These are phyloP conservation scores for Penicillium roqueforti DNA, from an alignment of 495 filamentous ascomycete species.

Conservation along the genomic window DNA sequence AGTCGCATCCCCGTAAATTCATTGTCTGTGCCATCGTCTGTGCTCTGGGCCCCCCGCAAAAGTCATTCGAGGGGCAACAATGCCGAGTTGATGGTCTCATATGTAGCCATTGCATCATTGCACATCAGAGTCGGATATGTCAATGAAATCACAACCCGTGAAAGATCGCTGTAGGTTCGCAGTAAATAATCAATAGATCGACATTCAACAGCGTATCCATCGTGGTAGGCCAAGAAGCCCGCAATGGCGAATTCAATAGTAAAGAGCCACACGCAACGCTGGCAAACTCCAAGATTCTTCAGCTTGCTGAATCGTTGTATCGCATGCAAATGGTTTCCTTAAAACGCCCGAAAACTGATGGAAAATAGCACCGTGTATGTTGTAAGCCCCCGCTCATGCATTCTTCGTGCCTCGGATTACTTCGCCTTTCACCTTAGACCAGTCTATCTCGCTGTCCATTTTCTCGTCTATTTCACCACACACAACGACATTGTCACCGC, in stretches of 20 bases:
- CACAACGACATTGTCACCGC: slow-evolving; percentile 91
- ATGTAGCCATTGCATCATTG: slow-evolving; percentile 8
- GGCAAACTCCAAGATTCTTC: slow-evolving; percentile 3
- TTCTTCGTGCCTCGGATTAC: slow-evolving; percentile 82
- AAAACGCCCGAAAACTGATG: slow-evolving; percentile 17
- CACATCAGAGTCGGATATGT: neutral
- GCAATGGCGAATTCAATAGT: neutral
- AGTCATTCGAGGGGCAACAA: slow-evolving; percentile 6
- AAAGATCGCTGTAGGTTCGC: neutral
- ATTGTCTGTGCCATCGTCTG: neutral
- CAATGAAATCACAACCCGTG: neutral
- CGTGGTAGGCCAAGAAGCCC: neutral
- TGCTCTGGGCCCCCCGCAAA: slow-evolving; percentile 8
- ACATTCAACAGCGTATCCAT: neutral
- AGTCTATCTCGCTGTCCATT: slow-evolving; percentile 83
- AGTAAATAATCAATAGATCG: neutral
- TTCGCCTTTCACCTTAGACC: slow-evolving; percentile 80
- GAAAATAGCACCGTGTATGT: slow-evolving; percentile 6
- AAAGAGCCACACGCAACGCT: slow-evolving; percentile 1
- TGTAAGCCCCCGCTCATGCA: slow-evolving; percentile 43
- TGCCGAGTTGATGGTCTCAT: slow-evolving; percentile 9
- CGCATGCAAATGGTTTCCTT: slow-evolving; percentile 17
- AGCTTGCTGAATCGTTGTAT: slow-evolving; percentile 8
- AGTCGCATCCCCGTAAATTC: neutral
- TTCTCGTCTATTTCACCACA: slow-evolving; percentile 87